Evolutionary conservation across 116 monocot genomes (phyloP), one percentile per base, ranked within the genome.

Genomic region (Trichopus zeylanicus): DNA sequence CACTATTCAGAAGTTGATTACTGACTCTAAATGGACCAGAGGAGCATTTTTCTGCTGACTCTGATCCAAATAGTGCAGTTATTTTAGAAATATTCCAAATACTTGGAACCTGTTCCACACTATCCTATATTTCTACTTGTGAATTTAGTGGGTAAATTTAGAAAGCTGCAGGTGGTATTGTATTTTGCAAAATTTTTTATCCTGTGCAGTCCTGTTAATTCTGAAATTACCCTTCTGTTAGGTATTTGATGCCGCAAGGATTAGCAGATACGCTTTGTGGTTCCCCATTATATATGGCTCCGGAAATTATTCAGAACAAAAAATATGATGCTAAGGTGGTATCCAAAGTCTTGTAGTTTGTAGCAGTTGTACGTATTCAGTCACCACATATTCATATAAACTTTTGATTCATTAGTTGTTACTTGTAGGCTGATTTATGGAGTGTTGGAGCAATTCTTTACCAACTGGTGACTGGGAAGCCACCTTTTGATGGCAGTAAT

Each of bases 201-300:
- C 22, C 21, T 51, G 51, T 51, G 7, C 8, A 2, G 51, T 49
- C 48, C 7, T 22, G 51, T 5, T 51, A 20, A 22, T 51, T 22
- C 22, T 22, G n/a, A n/a, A n/a, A n/a, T n/a, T n/a, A n/a, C 20
- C 21, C 51, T 51, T 51, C 2, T 60, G 16, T 6, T 37, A 81
- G 81, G 60, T 72, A 62, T 26, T 56, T 81, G 21, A 68, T 63
- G 64, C 72, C 76, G 49, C 56, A 69, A 29, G 57, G 69, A 23
- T 69, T 81, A 49, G 81, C 81, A 33, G 77, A 76, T 38, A 77
- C 81, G 13, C 29, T 81, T 15, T 81, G 81, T 60, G 81, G 81
- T 26, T 81, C 81, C 11, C 81, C 81, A 48, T 62, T 76, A 37
- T 81, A 81, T 39, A 81, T 81, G 81, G 81, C 81, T 46, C 81